These are phyloP conservation scores for Rutstroemia sp. DNA, from an alignment of 2,329 filamentous ascomycete species.

Conservation along the genomic window DNA sequence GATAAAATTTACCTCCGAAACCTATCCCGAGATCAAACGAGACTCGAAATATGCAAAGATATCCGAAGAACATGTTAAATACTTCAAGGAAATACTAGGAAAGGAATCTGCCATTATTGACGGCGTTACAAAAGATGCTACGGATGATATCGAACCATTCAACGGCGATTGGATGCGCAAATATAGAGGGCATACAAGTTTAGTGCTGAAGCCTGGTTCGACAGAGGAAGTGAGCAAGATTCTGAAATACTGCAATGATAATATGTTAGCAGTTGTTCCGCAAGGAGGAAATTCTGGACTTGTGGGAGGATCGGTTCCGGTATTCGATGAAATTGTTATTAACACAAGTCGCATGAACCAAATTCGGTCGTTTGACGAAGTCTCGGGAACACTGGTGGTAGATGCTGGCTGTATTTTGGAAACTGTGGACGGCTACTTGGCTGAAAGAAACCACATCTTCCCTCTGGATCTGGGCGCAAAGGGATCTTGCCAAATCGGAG, in stretches of 20 bases:
- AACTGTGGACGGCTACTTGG: constrained; percentile 77
- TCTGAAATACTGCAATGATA: constrained; percentile 90
- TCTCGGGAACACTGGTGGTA: constrained; percentile 81
- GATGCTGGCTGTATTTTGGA: constrained; percentile 92
- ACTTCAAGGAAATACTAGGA: constrained; percentile 77
- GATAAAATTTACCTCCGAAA: constrained; percentile 76
- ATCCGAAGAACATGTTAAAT: constrained; percentile 69
- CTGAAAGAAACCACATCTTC: constrained; percentile 80
- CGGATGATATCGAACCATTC: constrained; percentile 81
- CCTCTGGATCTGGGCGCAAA: constrained; percentile 96
- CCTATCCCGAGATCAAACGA: constrained; percentile 76
- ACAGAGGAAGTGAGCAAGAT: constrained; percentile 88
- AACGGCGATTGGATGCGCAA: constrained; percentile 99
- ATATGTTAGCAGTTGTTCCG: constrained; percentile 85
- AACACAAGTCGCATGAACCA: constrained; percentile 85
- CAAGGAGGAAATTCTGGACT: constrained; percentile 96
- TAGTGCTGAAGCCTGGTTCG: constrained; percentile 79
- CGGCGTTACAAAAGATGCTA: constrained; percentile 65
- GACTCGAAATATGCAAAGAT: constrained; percentile 68
- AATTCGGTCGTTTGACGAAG: constrained; percentile 86
- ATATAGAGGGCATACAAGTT: constrained; percentile 80
- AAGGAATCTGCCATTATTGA: constrained; percentile 75
- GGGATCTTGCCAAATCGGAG: constrained; percentile 92
- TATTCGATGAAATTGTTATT: constrained; percentile 97
- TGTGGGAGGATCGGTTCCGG: constrained; percentile 89